Conservation (phyloP, 2,329 filamentous ascomycete genomes). For the Biscogniauxia sp. region DNA sequence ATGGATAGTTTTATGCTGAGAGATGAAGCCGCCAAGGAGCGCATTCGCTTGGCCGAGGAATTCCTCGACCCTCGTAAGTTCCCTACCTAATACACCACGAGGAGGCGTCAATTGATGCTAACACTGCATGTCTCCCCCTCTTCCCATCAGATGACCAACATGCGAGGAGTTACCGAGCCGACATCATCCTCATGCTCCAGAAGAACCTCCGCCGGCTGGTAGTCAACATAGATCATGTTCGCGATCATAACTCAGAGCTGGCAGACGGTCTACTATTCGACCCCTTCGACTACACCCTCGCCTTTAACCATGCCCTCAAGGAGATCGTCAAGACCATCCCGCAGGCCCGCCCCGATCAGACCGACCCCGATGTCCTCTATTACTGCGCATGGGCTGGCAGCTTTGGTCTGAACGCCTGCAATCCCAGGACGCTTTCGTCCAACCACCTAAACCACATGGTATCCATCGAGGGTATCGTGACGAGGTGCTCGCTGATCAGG, state of each 20-base stretch:
- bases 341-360: slow-evolving; percentile 72
- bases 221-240: slow-evolving; percentile 86
- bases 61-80: slow-evolving; percentile 87
- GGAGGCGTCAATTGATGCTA: slow-evolving; percentile 1
- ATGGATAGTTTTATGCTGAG: slow-evolving; percentile 76
- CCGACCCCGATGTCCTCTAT: slow-evolving; percentile 76
- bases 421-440: slow-evolving; percentile 87
- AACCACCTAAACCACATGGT: slow-evolving; percentile 94
- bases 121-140: not conserved
- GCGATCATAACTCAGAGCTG: slow-evolving; percentile 80
- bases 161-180: slow-evolving; percentile 76
- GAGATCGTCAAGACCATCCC: slow-evolving; percentile 80
- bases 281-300: slow-evolving; percentile 84
- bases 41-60: slow-evolving; percentile 82
- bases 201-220: slow-evolving; percentile 63
- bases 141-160: slow-evolving; percentile 46
- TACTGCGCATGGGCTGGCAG: slow-evolving; percentile 97
- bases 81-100: not conserved
- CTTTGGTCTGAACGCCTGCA: slow-evolving; percentile 93
- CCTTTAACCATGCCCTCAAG: slow-evolving; percentile 88
- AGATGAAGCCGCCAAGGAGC: slow-evolving; percentile 81
- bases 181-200: slow-evolving; percentile 77
- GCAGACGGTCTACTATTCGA: slow-evolving; percentile 74
- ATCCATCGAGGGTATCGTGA: slow-evolving; percentile 95
- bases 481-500: slow-evolving; percentile 88